Percentiles rank a stretch among this genome's conserved stretches.
Evolutionary conservation across 73 alveolate species (phyloP).

Genomic region (Paramecium sonneborni): DNA sequence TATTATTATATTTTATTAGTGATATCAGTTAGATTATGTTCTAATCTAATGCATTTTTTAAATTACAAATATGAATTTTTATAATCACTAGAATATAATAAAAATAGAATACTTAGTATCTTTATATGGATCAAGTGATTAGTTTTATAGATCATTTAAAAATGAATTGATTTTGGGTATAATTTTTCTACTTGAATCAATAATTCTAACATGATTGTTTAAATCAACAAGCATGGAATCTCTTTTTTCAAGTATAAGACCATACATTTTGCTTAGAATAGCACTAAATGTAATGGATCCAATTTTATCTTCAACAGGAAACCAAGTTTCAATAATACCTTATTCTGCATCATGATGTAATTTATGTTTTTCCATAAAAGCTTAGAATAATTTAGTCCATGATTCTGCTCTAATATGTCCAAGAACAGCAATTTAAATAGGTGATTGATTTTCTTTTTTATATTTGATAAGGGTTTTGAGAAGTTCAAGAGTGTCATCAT

Average conservation of each 20-base stretch:
- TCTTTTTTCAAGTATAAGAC: not conserved
- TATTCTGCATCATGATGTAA: not conserved
- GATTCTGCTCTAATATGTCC: slow-evolving; percentile 57
- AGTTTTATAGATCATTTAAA: not conserved
- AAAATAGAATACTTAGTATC: not conserved
- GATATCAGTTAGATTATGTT: not conserved
- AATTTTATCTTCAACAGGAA: slow-evolving; percentile 48
- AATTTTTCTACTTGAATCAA: not conserved
- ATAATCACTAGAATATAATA: not conserved
- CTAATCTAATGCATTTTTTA: not conserved
- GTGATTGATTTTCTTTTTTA: not conserved
- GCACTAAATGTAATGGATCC: slow-evolving; percentile 28
- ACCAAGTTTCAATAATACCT: slow-evolving; percentile 42
- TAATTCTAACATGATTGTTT: not conserved
- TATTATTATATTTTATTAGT: not conserved
- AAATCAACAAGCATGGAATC: slow-evolving; percentile 18
- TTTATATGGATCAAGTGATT: not conserved
- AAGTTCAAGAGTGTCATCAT: not conserved
- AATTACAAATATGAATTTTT: not conserved
- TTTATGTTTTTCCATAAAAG: slow-evolving; percentile 15
- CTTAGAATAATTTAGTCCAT: slow-evolving; percentile 25
- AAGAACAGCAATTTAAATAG: slow-evolving; percentile 5
- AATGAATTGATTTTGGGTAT: not conserved
- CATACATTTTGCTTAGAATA: slow-evolving; percentile 1
- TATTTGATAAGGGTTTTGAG: not conserved